phyloP scores from a whole-genome alignment of 192 early-diverging fungal species.

The Jimgerdemannia flammicorona region DNA sequence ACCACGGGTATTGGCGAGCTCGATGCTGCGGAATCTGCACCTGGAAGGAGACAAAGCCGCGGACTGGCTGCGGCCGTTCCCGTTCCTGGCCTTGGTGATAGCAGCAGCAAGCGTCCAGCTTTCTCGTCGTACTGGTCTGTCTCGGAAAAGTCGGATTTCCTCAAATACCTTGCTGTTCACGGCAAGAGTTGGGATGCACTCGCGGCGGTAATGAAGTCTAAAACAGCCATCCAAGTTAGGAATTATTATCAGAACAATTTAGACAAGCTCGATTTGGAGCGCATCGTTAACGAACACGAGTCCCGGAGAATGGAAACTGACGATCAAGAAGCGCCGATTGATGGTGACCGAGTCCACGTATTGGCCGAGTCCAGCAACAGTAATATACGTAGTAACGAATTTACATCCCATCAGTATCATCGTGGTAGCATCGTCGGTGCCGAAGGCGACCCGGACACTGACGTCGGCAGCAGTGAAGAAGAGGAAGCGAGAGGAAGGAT shows the following conservation, averaged over 20 bases:
- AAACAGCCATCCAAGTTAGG: conserved; percentile 79
- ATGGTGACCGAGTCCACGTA: background rate
- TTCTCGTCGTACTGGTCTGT: conserved; percentile 90
- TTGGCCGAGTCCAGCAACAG: background rate
- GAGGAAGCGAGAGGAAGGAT: conserved; percentile 7
- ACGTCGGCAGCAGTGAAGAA: background rate
- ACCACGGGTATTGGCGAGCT: background rate
- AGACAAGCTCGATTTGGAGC: conserved; percentile 26
- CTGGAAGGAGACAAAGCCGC: background rate
- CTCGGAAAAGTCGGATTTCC: conserved; percentile 72
- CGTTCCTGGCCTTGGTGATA: background rate
- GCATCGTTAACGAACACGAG: conserved; percentile 16
- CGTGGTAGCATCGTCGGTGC: conserved; percentile 1
- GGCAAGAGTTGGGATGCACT: conserved; percentile 81
- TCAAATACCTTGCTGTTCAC: conserved; percentile 49
- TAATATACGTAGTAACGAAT: background rate
- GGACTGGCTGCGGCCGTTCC: background rate
- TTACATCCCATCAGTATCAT: background rate
- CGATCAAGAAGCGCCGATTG: background rate
- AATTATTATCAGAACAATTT: conserved; percentile 73
- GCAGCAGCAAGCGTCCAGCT: conserved; percentile 18
- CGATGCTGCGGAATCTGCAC: background rate
- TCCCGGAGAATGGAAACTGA: background rate
- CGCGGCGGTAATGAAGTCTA: conserved; percentile 66
- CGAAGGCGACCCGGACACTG: conserved; percentile 5